These are phyloP conservation scores for Boletellus ananas DNA, from an alignment of 768 basidiomycete genomes.

Conservation along the genomic window DNA sequence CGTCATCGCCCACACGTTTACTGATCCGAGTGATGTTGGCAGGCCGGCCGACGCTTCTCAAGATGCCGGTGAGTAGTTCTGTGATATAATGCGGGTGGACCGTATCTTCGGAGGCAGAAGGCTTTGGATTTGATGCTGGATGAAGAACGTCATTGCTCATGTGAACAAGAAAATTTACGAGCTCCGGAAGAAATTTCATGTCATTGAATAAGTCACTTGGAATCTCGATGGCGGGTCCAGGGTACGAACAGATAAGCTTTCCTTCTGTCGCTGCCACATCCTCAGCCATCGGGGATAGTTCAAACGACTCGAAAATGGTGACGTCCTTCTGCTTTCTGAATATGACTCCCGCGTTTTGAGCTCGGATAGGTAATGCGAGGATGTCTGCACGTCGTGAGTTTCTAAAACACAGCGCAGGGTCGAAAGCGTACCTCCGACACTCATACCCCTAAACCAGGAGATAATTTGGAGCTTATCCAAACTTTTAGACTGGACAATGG, in stretches of 20 bases:
- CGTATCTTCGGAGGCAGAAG: conserved; percentile 19
- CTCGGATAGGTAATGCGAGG: conserved; percentile 36
- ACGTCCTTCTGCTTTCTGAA: conserved; percentile 24
- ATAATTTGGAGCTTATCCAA: not conserved
- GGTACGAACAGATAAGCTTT: conserved; percentile 42
- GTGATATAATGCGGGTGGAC: conserved; percentile 43
- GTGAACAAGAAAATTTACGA: conserved; percentile 36
- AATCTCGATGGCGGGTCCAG: conserved; percentile 40
- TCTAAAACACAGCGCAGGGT: not conserved
- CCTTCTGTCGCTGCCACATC: conserved; percentile 35
- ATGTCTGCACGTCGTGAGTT: conserved; percentile 28
- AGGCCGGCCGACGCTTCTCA: conserved; percentile 30
- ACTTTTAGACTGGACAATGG: not conserved
- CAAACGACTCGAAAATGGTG: conserved; percentile 30
- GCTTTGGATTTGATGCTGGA: conserved; percentile 9
- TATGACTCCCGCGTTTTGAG: conserved; percentile 47
- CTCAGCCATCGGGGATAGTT: conserved; percentile 35
- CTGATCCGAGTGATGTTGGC: conserved; percentile 1
- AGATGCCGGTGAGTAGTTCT: conserved; percentile 43
- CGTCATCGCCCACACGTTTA: not conserved
- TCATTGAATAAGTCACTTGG: conserved; percentile 14
- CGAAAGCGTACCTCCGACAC: not conserved
- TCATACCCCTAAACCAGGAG: not conserved
- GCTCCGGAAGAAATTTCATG: conserved; percentile 29
- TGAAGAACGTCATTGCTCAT: conserved; percentile 32